phyloP scores from a whole-genome alignment of 2,329 filamentous ascomycete species.

The Anisogramma anomala region DNA sequence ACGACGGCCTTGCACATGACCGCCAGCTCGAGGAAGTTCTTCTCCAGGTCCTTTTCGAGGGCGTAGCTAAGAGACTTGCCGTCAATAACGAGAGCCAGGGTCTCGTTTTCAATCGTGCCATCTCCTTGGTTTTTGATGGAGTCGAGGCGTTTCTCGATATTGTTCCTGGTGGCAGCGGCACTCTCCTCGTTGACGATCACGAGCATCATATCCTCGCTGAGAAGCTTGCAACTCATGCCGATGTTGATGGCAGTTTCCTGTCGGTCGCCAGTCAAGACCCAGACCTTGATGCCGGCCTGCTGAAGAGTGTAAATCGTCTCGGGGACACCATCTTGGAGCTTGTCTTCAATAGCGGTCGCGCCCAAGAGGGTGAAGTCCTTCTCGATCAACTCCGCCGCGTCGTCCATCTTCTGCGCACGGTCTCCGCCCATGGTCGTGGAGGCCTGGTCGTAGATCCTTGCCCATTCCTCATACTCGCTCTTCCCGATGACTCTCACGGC shows the following conservation, averaged over 20 bases:
- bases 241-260: constrained; percentile 99
- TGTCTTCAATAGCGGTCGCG: constrained; percentile 94
- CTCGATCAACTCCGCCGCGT: constrained; percentile 91
- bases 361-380: constrained; percentile 83
- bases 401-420: constrained; percentile 88
- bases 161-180: constrained; percentile 68
- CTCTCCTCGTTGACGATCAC: constrained; percentile 90
- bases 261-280: constrained; percentile 93
- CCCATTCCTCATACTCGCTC: constrained; percentile 80
- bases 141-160: constrained; percentile 84
- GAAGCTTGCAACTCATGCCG: constrained; percentile 97
- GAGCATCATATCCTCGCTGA: constrained; percentile 97
- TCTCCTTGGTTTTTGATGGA: constrained; percentile 77
- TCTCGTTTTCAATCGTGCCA: constrained; percentile 67
- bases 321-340: constrained; percentile 90
- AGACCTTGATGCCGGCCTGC: constrained; percentile 94
- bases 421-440: constrained; percentile 85
- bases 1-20: constrained; percentile 98
- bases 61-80: constrained; percentile 91
- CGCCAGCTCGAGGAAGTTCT: constrained; percentile 83
- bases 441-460: constrained; percentile 73
- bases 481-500: constrained; percentile 90
- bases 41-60: constrained; percentile 86
- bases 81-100: constrained; percentile 85
- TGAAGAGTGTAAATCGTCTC: constrained; percentile 97